These are phyloP conservation scores for Podila epicladia DNA, from an alignment of 192 early-diverging fungal genomes.

Conservation along the genomic window DNA sequence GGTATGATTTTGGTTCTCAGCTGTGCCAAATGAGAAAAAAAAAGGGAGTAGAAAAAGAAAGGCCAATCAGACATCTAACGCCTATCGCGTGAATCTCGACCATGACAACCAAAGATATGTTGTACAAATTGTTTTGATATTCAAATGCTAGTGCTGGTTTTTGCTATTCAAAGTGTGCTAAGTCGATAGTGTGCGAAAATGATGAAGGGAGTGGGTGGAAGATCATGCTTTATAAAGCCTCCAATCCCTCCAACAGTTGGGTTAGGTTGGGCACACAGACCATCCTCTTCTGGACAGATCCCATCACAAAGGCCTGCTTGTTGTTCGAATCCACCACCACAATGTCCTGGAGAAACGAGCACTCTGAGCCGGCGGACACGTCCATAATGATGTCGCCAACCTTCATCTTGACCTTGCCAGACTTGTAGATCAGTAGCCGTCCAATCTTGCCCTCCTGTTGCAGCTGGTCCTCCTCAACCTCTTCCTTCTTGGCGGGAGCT, in stretches of 20 bases:
- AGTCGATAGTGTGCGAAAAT: background rate
- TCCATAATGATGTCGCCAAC: slow-evolving; percentile 71
- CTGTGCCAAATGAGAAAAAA: too few relatives aligned
- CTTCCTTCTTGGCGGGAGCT: slow-evolving; percentile 11
- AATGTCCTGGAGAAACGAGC: slow-evolving; percentile 66
- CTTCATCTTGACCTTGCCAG: slow-evolving; percentile 71
- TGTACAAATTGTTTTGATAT: background rate
- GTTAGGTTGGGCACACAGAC: slow-evolving; percentile 73
- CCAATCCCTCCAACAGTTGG: slow-evolving; percentile 44
- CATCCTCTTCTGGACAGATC: slow-evolving; percentile 63
- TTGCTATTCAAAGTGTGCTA: too few relatives aligned
- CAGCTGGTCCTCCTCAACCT: slow-evolving; percentile 26
- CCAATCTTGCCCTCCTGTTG: slow-evolving; percentile 67
- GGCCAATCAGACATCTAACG: too few relatives aligned
- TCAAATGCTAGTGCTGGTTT: too few relatives aligned
- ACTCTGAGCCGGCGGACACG: slow-evolving; percentile 60
- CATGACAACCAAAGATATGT: too few relatives aligned
- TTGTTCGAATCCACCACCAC: slow-evolving; percentile 65
- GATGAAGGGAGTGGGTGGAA: background rate
- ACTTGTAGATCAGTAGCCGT: slow-evolving; percentile 67
- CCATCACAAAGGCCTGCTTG: slow-evolving; percentile 64
- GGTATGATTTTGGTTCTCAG: too few relatives aligned
- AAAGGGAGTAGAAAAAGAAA: too few relatives aligned
- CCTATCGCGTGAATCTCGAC: too few relatives aligned
- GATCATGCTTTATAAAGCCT: slow-evolving; percentile 1